phyloP scores from a whole-genome alignment of 345 rosid species.

The Atalantia buxifolia region DNA sequence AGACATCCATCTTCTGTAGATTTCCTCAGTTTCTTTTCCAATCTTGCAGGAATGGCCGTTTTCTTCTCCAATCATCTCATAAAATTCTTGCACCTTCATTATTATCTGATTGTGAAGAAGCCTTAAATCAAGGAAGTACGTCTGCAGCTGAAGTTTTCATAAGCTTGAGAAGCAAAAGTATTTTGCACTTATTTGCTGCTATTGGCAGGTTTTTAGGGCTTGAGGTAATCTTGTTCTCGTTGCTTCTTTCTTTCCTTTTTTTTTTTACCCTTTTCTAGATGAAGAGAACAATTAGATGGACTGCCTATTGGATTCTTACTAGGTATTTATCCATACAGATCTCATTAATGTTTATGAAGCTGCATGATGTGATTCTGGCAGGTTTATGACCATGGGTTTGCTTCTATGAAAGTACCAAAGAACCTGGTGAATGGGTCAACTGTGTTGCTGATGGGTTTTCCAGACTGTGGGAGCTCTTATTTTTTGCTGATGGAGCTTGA shows the following conservation, averaged over 20 bases:
- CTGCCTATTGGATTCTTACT: background rate
- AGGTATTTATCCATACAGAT: background rate
- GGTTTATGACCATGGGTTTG: slow-evolving; percentile 81
- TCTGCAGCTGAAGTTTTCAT: slow-evolving; percentile 77
- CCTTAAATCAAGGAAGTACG: slow-evolving; percentile 80
- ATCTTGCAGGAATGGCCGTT: slow-evolving; percentile 79
- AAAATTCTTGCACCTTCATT: slow-evolving; percentile 55
- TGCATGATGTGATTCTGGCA: slow-evolving; percentile 36
- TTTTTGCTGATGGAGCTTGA: slow-evolving; percentile 86
- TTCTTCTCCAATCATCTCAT: slow-evolving; percentile 71
- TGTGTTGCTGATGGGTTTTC: slow-evolving; percentile 84
- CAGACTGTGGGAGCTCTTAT: slow-evolving; percentile 79
- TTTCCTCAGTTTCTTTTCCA: slow-evolving; percentile 14
- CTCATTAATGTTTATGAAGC: slow-evolving; percentile 8
- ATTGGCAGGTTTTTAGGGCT: slow-evolving; percentile 94
- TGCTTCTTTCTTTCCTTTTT: background rate
- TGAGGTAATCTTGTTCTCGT: slow-evolving; percentile 45
- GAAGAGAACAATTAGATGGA: background rate
- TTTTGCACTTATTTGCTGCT: slow-evolving; percentile 78
- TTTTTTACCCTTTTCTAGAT: background rate
- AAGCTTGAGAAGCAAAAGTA: slow-evolving; percentile 86
- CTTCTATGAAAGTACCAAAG: slow-evolving; percentile 70
- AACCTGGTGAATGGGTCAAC: slow-evolving; percentile 51
- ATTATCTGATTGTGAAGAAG: slow-evolving; percentile 81
- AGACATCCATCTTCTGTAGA: background rate